These are phyloP conservation scores for Kluyveromyces nonfermentans DNA, from an alignment of 805 yeast genomes.

Conservation along the genomic window DNA sequence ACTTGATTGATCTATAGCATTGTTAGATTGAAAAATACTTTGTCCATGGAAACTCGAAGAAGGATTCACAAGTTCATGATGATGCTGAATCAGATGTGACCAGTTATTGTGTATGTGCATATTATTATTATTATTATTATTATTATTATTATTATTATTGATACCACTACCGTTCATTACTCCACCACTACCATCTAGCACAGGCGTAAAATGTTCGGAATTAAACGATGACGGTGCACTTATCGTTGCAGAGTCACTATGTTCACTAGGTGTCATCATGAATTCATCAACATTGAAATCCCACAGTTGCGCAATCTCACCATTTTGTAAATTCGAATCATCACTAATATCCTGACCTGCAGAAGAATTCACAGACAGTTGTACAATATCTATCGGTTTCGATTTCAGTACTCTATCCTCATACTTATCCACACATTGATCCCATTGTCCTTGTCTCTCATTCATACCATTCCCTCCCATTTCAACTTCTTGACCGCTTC, in stretches of 20 bases:
- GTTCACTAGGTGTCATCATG: constrained; percentile 27
- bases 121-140: constrained; percentile 4
- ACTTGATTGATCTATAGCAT: not conserved
- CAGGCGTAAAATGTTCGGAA: constrained; percentile 13
- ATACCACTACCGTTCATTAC: no score
- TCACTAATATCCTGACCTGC: constrained; percentile 3
- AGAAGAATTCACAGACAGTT: not conserved
- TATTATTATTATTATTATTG: not conserved
- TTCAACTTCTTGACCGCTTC: not conserved
- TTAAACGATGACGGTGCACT: constrained; percentile 29
- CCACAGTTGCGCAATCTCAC: constrained; percentile 34
- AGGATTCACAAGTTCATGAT: not conserved
- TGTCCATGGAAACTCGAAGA: not conserved
- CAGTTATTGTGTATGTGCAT: constrained; percentile 6
- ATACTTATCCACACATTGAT: not conserved
- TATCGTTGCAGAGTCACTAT: constrained; percentile 29
- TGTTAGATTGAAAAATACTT: not conserved
- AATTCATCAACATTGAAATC: constrained; percentile 31
- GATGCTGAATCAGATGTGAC: constrained; percentile 1
- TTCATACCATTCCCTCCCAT: not conserved
- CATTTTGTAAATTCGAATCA: constrained; percentile 23
- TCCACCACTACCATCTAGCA: no score
- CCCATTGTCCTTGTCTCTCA: not conserved
- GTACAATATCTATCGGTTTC: constrained; percentile 22
- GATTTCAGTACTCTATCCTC: constrained; percentile 1